Percentiles rank a stretch among this genome's conserved stretches.
These are phyloP conservation scores for Kewa caespitosa DNA, from an alignment of 179 eudicot genomes.

Conservation along the genomic window DNA sequence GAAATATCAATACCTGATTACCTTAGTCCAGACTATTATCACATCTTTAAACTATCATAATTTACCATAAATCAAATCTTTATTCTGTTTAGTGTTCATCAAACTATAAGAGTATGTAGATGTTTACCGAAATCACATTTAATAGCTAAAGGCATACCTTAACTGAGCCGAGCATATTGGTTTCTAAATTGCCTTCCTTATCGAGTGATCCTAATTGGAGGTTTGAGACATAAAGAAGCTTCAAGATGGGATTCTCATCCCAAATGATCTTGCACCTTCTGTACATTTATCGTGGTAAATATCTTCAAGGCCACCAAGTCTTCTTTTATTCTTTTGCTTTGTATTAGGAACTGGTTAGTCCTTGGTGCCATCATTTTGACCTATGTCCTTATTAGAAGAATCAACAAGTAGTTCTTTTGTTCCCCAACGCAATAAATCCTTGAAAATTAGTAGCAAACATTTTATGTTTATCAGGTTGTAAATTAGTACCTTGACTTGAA, in stretches of 20 bases:
- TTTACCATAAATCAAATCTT: too few relatives aligned
- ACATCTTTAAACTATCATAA: too few relatives aligned
- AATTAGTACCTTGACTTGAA: too few relatives aligned
- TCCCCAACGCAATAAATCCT: slow-evolving; percentile 97
- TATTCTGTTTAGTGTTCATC: too few relatives aligned
- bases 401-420: slow-evolving; percentile 92
- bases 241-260: slow-evolving; percentile 90
- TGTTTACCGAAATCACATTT: too few relatives aligned
- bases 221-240: slow-evolving; percentile 90
- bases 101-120: not conserved
- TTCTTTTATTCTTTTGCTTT: slow-evolving; percentile 68
- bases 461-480: too few relatives aligned
- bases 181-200: slow-evolving; percentile 77
- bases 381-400: slow-evolving; percentile 50
- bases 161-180: slow-evolving; percentile 99
- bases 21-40: too few relatives aligned
- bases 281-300: slow-evolving; percentile 92
- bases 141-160: slow-evolving; percentile 67
- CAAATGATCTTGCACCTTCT: slow-evolving; percentile 73
- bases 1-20: too few relatives aligned
- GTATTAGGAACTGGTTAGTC: slow-evolving; percentile 54
- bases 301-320: slow-evolving; percentile 90
- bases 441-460: too few relatives aligned
- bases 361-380: slow-evolving; percentile 50
- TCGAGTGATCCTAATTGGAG: slow-evolving; percentile 62